These are phyloP conservation scores for Penicillium waksmanii DNA, from an alignment of 495 filamentous ascomycete species.

Conservation along the genomic window DNA sequence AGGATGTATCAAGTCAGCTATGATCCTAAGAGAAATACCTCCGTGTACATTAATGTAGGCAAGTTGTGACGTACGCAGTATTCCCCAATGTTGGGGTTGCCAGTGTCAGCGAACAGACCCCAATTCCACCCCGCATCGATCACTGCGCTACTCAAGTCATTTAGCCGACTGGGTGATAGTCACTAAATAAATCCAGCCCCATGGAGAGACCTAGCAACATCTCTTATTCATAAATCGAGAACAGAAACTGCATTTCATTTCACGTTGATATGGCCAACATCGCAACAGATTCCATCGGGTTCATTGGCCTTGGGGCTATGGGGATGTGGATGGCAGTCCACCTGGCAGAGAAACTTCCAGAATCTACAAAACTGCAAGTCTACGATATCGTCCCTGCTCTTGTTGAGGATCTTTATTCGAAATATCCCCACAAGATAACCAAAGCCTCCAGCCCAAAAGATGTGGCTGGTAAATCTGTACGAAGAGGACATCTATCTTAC, in stretches of 20 bases:
- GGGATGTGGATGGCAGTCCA: conserved; percentile 48
- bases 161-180: neutral
- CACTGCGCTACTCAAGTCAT: no score
- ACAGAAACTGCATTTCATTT: neutral
- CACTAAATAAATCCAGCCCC: neutral
- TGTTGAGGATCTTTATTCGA: conserved; percentile 36
- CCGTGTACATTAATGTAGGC: no score
- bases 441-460: conserved; percentile 37
- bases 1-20: no score
- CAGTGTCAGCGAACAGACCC: no score
- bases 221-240: neutral
- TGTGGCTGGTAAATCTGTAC: conserved; percentile 48
- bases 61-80: no score
- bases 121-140: no score
- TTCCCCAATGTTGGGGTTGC: no score
- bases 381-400: conserved; percentile 41
- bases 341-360: conserved; percentile 41
- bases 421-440: conserved; percentile 30
- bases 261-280: neutral
- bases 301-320: conserved; percentile 55
- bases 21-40: no score
- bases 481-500: neutral
- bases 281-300: conserved; percentile 33
- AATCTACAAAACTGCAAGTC: conserved; percentile 34
- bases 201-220: neutral